These are phyloP conservation scores for Gossypium gossypioides DNA, from an alignment of 441 rosid genomes.

Conservation along the genomic window DNA sequence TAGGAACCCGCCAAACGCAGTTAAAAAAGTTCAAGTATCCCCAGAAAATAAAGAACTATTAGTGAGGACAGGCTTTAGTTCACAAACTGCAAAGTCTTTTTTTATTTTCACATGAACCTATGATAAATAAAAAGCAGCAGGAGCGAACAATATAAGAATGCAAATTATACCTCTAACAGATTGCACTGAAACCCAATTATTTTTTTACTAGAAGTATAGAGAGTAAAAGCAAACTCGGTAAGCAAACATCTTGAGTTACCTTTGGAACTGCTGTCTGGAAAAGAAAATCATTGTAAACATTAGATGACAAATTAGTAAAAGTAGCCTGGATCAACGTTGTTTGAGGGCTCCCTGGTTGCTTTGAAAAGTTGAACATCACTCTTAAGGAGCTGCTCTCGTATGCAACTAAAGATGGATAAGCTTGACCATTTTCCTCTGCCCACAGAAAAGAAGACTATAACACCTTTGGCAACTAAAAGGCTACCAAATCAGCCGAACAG, in stretches of 20 bases:
- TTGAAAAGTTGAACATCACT: slow-evolving; percentile 70
- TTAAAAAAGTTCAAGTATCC: not conserved
- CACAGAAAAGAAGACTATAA: slow-evolving; percentile 11
- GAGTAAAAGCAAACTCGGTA: not conserved
- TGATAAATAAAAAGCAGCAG: not conserved
- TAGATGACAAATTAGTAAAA: slow-evolving; percentile 61
- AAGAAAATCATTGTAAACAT: slow-evolving; percentile 57
- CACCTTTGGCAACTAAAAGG: not conserved
- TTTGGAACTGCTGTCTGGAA: slow-evolving; percentile 98
- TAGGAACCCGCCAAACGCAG: not conserved
- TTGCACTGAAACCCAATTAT: not conserved
- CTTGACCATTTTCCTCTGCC: slow-evolving; percentile 46
- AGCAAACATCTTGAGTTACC: slow-evolving; percentile 37
- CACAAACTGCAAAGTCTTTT: not conserved
- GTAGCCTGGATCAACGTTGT: slow-evolving; percentile 58
- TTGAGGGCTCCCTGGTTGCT: slow-evolving; percentile 63
- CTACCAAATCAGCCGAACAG: not conserved
- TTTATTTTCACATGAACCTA: not conserved
- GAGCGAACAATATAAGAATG: not conserved
- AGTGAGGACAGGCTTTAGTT: not conserved
- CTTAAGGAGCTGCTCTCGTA: slow-evolving; percentile 74
- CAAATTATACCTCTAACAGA: not conserved
- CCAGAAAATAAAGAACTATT: not conserved
- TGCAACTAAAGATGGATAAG: slow-evolving; percentile 66
- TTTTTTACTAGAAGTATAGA: slow-evolving; percentile 3